These are phyloP conservation scores for Pestalotiopsis sp. DNA, from an alignment of 2,329 filamentous ascomycete species.

Conservation along the genomic window DNA sequence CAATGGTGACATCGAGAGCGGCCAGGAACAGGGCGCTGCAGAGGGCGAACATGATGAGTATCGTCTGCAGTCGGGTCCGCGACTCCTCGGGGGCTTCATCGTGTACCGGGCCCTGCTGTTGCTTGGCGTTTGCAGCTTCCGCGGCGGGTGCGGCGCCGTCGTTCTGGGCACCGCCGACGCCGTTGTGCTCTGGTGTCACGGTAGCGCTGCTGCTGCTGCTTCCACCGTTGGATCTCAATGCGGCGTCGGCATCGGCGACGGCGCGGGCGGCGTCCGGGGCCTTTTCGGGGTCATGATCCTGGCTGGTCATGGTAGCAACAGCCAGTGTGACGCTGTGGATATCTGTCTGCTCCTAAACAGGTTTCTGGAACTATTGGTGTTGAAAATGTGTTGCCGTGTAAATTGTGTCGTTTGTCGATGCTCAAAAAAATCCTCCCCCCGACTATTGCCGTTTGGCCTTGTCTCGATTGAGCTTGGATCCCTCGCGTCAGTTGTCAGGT, in stretches of 20 bases:
- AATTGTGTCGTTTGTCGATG: neutral
- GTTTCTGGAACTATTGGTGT: neutral
- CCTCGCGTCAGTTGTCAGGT: neutral
- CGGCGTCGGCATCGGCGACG: neutral
- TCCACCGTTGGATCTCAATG: neutral
- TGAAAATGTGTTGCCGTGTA: neutral
- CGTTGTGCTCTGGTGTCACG: conserved; percentile 6
- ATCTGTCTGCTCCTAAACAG: neutral
- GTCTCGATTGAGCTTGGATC: neutral
- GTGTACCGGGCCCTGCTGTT: conserved; percentile 6
- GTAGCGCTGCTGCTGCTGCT: neutral
- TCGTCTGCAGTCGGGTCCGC: conserved; percentile 30
- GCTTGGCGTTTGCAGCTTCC: neutral
- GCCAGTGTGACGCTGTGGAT: neutral
- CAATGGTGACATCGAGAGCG: conserved; percentile 61
- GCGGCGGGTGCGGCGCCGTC: conserved; percentile 3
- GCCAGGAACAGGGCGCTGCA: conserved; percentile 50
- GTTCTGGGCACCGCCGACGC: conserved; percentile 4
- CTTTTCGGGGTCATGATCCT: neutral
- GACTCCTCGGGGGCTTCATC: conserved; percentile 17
- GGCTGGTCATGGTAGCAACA: neutral
- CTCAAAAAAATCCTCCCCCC: neutral
- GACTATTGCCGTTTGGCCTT: neutral
- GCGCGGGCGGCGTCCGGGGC: neutral
- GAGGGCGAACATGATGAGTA: conserved; percentile 31